Base-by-base conservation (phyloP, 2,329 filamentous ascomycete species). In the Alternaria incomplexa region DNA sequence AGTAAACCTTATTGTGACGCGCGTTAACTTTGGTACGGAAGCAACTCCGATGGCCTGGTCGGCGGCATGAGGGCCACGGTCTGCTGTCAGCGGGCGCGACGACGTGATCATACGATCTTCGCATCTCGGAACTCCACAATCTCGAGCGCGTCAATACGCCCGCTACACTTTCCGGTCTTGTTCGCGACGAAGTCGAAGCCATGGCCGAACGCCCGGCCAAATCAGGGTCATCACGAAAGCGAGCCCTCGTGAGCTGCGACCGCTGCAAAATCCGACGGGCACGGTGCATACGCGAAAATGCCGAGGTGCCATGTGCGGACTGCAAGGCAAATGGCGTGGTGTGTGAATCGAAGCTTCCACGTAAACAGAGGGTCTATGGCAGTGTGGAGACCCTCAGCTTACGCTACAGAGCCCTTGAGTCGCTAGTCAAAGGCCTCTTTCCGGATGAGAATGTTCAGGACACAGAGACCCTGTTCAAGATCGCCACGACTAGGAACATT, bases 371-470 rank as follows among this genome's bases (percentile, higher is more conserved):
- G 32, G 81, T 83, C 11, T 83, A 83, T 58, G 82, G 82, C 15
- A 83, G 81, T 61, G 79, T 83, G 7, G 82, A 83, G 63, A 82
- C 81, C n/a, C 70, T 83, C 46, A 82, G 81, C 51, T 71, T 80
- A 28, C 75, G 81, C 26, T 83, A 81, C 62, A 74, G 82, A 46
- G 80, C 82, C 3, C 73, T 83, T 11, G 81, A 83, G 64, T 75
- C 80, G 15, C 51, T 83, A 46, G 75, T 83, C 45, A 79, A 80
- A 53, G 81, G 81, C 0, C 59, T 83, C 1, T 83, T 81, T 50
- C 80, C 81, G 4, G 65, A 80, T 15, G 72, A 80, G 36, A 79
- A 82, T 58, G 73, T 78, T 3, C 77, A 77, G 20, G 77, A 80
- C 57, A 76, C 80, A 25, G 79, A 81, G 40, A 75, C 78, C 12